Base-by-base conservation (phyloP, 106 monocot species). In the Apostasia shenzhenica region DNA sequence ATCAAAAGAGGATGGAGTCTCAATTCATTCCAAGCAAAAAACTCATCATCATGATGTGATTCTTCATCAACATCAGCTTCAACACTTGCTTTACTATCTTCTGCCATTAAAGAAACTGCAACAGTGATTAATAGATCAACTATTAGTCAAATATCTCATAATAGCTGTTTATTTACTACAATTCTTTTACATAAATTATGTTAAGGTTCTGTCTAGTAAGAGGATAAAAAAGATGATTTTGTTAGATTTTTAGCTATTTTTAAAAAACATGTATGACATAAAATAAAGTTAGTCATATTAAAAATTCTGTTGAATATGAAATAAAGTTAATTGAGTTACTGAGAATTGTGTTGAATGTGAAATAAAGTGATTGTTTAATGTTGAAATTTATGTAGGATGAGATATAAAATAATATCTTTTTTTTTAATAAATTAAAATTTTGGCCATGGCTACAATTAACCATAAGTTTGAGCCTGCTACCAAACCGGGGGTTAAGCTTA, bases 1-100 rank as follows among this genome's bases (percentile, higher is more conserved):
- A 99, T 80, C 44, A 99, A 81, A 75, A 87, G 62, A 67, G 99
- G 87, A 73, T 93, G 99, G n/a, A 99, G 75, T 75, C 93, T 85
- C 57, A 99, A 63, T 48, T 81, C 87, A 7, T 78, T 87, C 99
- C 99, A 99, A 47, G 87, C 87, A 78, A 74, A 76, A 58, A 81
- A 75, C 70, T 90, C 93, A 77, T 83, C 83, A 44, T 99, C 87
- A 5, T 80, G 66, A 59, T 80, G 65, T 10, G 73, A 46, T 2
- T 74, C 78, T 44, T 82, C 78, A 40, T 78, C 63, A 67, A 10
- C 49, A 56, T 67, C 74, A 59, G 41, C 68, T 48, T 72, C 72
- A 43, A 10, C 60, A 46, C 53, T 45, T 6, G 47, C 65, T 63
- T 62, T n/a, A 12, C 46, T 67, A 71, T 0, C 39, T 39, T 75